These are phyloP conservation scores for Ballota nigra DNA, from an alignment of 257 asterid species.

Conservation along the genomic window DNA sequence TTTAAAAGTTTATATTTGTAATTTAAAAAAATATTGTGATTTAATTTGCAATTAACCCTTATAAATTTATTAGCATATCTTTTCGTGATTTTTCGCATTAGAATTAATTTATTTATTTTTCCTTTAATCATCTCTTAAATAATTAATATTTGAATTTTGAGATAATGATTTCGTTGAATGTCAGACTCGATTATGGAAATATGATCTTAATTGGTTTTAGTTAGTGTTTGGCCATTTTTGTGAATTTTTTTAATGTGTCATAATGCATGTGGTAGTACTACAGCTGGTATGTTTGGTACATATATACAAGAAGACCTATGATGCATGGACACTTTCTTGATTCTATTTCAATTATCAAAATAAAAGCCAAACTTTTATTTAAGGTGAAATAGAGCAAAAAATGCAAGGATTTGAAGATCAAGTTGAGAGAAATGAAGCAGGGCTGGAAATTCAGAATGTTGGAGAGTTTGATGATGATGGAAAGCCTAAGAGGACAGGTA, in stretches of 20 bases:
- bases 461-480: slow-evolving; percentile 62
- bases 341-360: background rate
- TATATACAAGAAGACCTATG: slow-evolving; percentile 1
- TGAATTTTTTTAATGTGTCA: no score
- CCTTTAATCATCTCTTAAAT: no score
- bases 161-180: background rate
- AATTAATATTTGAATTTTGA: background rate
- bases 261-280: no score
- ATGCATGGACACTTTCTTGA: slow-evolving; percentile 16
- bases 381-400: background rate
- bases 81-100: background rate
- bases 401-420: slow-evolving; percentile 37
- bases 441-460: slow-evolving; percentile 43
- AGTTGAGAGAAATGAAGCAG: slow-evolving; percentile 40
- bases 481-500: slow-evolving; percentile 54
- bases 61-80: no score
- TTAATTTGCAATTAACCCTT: no score
- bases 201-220: background rate
- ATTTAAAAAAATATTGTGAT: no score
- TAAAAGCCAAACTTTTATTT: background rate
- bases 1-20: no score
- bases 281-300: no score
- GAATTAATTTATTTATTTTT: no score
- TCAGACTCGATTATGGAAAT: no score
- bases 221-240: background rate